Percentiles rank a stretch among this genome's conserved stretches.
These are phyloP conservation scores for Trichaptum fuscoviolaceum DNA, from an alignment of 768 basidiomycete genomes.

Conservation along the genomic window DNA sequence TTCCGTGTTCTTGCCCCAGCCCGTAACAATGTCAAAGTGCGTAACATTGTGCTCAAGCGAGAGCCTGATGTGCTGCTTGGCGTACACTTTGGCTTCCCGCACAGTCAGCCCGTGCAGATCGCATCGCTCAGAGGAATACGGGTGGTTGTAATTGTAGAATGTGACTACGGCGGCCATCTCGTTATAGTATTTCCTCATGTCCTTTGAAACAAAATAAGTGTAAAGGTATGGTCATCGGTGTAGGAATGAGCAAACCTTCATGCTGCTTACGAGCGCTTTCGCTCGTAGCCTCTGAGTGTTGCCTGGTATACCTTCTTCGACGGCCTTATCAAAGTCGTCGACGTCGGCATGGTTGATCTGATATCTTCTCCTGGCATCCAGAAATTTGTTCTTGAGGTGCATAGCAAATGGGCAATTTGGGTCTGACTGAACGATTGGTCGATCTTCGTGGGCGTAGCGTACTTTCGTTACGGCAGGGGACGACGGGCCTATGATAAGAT, in stretches of 20 bases:
- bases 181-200: background rate
- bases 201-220: background rate
- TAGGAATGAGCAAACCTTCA: background rate
- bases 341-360: background rate
- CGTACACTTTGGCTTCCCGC: background rate
- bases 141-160: background rate
- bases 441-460: no score
- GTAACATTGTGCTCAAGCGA: background rate
- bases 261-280: background rate
- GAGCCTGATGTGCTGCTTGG: background rate
- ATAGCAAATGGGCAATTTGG: background rate
- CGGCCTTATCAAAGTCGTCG: background rate
- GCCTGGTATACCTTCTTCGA: background rate
- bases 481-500: no score
- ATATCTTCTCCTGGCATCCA: background rate
- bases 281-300: background rate
- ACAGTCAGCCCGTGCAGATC: background rate
- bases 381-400: background rate
- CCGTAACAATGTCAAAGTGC: background rate
- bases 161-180: background rate
- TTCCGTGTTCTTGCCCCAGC: background rate
- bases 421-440: background rate
- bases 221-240: background rate
- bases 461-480: no score
- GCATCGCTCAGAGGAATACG: background rate